A percentile compares a stretch with the other conserved stretches of the same genome.
These are phyloP conservation scores for Zea mays DNA, from an alignment of 176 grass and related monocot genomes.

Conservation along the genomic window DNA sequence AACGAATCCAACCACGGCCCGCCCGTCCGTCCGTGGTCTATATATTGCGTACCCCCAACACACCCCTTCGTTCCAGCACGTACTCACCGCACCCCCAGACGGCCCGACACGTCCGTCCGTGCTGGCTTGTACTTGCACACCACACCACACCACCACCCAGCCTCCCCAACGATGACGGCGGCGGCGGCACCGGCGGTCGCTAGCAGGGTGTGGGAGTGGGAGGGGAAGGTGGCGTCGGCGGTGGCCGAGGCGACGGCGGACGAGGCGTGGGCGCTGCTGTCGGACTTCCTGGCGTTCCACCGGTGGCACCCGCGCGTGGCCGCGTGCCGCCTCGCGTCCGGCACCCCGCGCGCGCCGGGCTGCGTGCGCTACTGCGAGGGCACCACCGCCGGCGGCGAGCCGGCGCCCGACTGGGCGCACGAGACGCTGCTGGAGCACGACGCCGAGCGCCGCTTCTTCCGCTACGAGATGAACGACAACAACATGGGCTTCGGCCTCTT, in stretches of 20 bases:
- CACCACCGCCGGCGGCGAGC: conserved; percentile 8
- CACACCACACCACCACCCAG: not conserved
- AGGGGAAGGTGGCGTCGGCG: conserved; percentile 45
- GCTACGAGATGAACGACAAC: conserved; percentile 89
- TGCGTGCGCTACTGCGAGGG: conserved; percentile 82
- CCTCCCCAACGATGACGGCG: not conserved
- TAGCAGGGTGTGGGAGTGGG: conserved; percentile 43
- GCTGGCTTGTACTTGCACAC: not conserved
- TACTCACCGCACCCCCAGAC: not conserved
- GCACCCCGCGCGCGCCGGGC: conserved; percentile 30
- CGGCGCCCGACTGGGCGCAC: conserved; percentile 58
- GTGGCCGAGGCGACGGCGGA: conserved; percentile 47
- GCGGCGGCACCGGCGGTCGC: not conserved
- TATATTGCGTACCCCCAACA: not conserved
- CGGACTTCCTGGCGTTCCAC: conserved; percentile 72
- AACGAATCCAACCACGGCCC: no score
- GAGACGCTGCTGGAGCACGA: conserved; percentile 80
- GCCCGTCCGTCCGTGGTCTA: not conserved
- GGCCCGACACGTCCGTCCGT: not conserved
- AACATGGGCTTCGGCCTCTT: conserved; percentile 77
- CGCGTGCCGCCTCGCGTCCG: conserved; percentile 48
- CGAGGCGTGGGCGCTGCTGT: conserved; percentile 74
- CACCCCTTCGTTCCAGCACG: not conserved
- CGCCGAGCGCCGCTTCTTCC: conserved; percentile 50
- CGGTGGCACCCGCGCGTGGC: conserved; percentile 68